These are phyloP conservation scores for Mollisiaceae sp. DNA, from an alignment of 2,329 filamentous ascomycete species.

Conservation along the genomic window DNA sequence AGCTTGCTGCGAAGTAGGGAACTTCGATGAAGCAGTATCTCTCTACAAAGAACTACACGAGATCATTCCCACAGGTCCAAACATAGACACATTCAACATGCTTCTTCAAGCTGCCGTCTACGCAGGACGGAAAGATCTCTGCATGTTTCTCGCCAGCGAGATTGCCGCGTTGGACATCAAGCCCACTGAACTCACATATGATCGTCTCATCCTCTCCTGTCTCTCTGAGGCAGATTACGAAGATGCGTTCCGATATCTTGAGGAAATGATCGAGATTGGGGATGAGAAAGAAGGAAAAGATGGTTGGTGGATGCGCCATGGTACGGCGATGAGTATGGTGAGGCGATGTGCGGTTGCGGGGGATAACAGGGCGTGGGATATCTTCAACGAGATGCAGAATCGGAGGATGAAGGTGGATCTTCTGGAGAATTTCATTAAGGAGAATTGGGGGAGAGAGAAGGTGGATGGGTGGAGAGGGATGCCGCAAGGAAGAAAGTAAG, in stretches of 20 bases:
- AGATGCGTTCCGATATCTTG: slow-evolving; percentile 53
- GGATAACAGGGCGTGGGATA: slow-evolving; percentile 34
- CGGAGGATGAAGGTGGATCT: slow-evolving; percentile 25
- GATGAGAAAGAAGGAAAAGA: slow-evolving; percentile 35
- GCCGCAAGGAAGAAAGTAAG: background rate
- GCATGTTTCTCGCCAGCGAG: slow-evolving; percentile 66
- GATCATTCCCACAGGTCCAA: slow-evolving; percentile 51
- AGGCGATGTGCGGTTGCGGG: slow-evolving; percentile 29
- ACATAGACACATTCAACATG: slow-evolving; percentile 64
- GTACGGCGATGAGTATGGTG: slow-evolving; percentile 34
- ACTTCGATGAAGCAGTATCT: slow-evolving; percentile 57
- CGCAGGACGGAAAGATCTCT: slow-evolving; percentile 53
- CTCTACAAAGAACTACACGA: slow-evolving; percentile 66
- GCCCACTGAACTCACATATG: slow-evolving; percentile 65
- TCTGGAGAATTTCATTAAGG: slow-evolving; percentile 17
- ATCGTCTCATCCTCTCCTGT: slow-evolving; percentile 64
- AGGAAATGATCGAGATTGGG: slow-evolving; percentile 53
- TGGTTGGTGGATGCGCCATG: slow-evolving; percentile 42
- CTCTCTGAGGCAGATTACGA: slow-evolving; percentile 50
- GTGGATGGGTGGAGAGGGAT: slow-evolving; percentile 8
- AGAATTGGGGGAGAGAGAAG: slow-evolving; percentile 20
- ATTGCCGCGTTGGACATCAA: slow-evolving; percentile 60
- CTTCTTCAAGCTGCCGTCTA: slow-evolving; percentile 52
- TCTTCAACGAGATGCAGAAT: slow-evolving; percentile 36
- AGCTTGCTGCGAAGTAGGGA: slow-evolving; percentile 42